These are phyloP conservation scores for Xylaria hypoxylon DNA, from an alignment of 2,329 filamentous ascomycete genomes.

Conservation along the genomic window DNA sequence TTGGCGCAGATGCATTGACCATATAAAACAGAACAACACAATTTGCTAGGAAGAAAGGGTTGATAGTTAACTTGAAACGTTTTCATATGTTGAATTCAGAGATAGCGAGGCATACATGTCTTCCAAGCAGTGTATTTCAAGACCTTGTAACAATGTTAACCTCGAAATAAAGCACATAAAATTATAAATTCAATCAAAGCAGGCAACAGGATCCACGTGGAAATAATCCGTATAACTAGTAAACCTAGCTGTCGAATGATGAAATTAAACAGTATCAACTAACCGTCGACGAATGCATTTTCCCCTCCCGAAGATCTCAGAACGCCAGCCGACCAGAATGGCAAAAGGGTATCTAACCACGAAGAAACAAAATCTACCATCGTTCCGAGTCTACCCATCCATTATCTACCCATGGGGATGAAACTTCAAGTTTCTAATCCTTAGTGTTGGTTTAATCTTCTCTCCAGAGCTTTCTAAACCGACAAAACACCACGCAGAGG, in stretches of 20 bases:
- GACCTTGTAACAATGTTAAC: background rate
- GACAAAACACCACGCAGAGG: conserved; percentile 55
- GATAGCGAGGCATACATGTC: no score
- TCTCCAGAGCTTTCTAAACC: conserved; percentile 45
- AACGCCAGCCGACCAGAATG: background rate
- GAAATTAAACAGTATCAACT: background rate
- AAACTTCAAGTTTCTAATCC: background rate
- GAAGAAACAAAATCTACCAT: conserved; percentile 6
- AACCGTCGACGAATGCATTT: background rate
- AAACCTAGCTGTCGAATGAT: background rate
- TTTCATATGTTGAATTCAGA: background rate
- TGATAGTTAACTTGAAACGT: background rate
- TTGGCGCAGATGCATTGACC: no score
- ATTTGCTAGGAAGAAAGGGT: background rate
- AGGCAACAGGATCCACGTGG: no score
- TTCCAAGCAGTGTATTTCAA: no score
- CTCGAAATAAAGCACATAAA: background rate
- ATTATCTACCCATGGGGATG: background rate
- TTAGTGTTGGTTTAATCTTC: background rate
- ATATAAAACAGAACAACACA: background rate
- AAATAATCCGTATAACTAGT: background rate
- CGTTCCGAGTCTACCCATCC: background rate
- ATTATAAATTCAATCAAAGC: no score
- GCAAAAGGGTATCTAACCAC: conserved; percentile 4
- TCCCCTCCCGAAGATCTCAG: background rate